Percentiles rank a stretch among this genome's conserved stretches.
These are phyloP conservation scores for Gnomoniopsis smithogilvyi DNA, from an alignment of 2,329 filamentous ascomycete genomes.

Conservation along the genomic window DNA sequence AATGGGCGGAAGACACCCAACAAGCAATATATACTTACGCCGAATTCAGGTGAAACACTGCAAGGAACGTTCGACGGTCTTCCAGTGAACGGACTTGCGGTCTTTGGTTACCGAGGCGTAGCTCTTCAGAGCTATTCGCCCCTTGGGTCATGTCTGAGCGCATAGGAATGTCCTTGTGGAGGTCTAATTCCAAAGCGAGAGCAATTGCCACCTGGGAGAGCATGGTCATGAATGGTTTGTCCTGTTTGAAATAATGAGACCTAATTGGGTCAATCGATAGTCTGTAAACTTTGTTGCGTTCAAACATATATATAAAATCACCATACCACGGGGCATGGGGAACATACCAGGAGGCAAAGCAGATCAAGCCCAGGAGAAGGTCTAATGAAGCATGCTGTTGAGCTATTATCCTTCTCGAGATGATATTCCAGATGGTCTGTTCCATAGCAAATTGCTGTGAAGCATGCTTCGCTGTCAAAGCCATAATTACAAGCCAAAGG, in stretches of 20 bases:
- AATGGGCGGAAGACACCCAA: no score
- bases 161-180: conserved; percentile 20
- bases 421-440: conserved; percentile 16
- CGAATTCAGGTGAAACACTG: conserved; percentile 22
- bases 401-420: conserved; percentile 11
- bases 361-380: conserved; percentile 13
- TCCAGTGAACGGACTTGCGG: conserved; percentile 6
- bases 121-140: not conserved
- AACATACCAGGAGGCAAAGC: conserved; percentile 13
- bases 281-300: no score
- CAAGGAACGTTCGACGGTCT: conserved; percentile 14
- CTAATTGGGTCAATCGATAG: conserved; percentile 1
- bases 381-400: conserved; percentile 12
- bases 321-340: not conserved
- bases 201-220: conserved; percentile 23
- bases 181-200: conserved; percentile 23
- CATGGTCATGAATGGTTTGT: conserved; percentile 25
- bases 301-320: not conserved
- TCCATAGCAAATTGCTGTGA: conserved; percentile 16
- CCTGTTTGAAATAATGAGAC: conserved; percentile 27
- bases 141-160: not conserved
- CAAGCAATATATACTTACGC: conserved; percentile 17
- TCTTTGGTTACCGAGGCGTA: not conserved
- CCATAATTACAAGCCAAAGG: conserved; percentile 7
- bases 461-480: conserved; percentile 3